Base-by-base conservation (phyloP, 169 alveolate species). In the Plasmodium berghei region DNA sequence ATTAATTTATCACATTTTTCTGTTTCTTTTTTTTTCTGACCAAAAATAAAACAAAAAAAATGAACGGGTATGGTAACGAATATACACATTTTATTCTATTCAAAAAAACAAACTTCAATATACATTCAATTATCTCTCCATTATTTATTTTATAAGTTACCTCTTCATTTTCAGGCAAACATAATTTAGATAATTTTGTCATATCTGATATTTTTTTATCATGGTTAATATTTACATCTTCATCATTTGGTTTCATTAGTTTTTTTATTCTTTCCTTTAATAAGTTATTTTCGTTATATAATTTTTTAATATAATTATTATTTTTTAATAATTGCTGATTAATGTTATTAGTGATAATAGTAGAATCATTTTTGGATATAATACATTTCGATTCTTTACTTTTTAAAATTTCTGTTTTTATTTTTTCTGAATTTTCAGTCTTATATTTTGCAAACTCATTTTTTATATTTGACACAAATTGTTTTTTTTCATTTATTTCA, bases 251-350 rank as follows among this genome's bases (percentile, higher is more conserved):
- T 16, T 34, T 70, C 20, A 9, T 77, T 20, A 77, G 66, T 52
- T 64, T 77, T 77, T 77, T 77, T 26, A 77, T 63, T 77, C 54
- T 77, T 64, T 77, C 89, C 49, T 64, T 77, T 77, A 77, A 63
- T 49, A 77, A 63, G 63, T 64, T 77, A 49, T 77, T 77, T 77
- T 77, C 89, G 49, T 77, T 77, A 52, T 77, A 77, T 70, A 77
- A 45, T 63, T 77, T 77, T 48, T 63, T 77, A 49, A 77, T 20
- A 64, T 77, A 77, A 77, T 77, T 64, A 77, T 52, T 56, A 77
- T 77, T 77, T 54, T 77, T 77, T 14, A 58, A 42, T 45, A 54
- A 24, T 22, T 24, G 70, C 5, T 77, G 77, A 54, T 49, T 40
- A 3, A 18, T 70, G 8, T 34, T 34, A 34, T 5, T 34, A 34